Conservation (phyloP, 31 red algal genomes). For the Asparagopsis taxiformis region DNA sequence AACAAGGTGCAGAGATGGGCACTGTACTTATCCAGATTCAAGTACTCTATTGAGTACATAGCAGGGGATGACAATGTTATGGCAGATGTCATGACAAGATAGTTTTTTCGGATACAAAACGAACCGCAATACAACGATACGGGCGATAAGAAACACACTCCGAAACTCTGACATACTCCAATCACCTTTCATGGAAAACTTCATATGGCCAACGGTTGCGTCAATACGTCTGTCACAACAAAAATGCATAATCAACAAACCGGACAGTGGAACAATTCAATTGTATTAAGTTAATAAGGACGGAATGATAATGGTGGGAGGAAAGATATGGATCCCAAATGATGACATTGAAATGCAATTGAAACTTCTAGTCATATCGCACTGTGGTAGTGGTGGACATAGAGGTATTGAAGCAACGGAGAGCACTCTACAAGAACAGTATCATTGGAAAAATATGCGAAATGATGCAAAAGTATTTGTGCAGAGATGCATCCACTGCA, state of each 20-base stretch:
- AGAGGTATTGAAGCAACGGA: neutral
- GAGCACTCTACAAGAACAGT: neutral
- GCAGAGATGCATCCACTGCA: neutral
- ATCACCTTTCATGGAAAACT: neutral
- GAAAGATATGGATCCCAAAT: conserved; percentile 4
- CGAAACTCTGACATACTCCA: neutral
- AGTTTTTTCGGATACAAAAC: neutral
- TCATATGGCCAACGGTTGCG: neutral
- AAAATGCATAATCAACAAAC: too few relatives aligned
- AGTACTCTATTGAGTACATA: conserved; percentile 5
- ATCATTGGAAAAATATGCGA: neutral
- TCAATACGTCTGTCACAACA: neutral
- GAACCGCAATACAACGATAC: neutral
- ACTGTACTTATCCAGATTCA: conserved; percentile 2
- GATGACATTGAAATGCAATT: neutral
- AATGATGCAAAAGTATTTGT: neutral
- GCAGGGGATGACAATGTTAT: conserved; percentile 5
- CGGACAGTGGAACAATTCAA: neutral
- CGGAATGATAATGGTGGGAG: neutral
- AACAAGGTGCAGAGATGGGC: conserved; percentile 27
- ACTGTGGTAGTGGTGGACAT: neutral
- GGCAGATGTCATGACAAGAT: conserved; percentile 6
- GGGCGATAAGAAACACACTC: neutral
- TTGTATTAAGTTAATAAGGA: neutral
- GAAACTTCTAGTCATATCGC: neutral